Percentiles rank a stretch among this genome's conserved stretches.
These are phyloP conservation scores for Clathrospora elynae DNA, from an alignment of 2,329 filamentous ascomycete genomes.

Conservation along the genomic window DNA sequence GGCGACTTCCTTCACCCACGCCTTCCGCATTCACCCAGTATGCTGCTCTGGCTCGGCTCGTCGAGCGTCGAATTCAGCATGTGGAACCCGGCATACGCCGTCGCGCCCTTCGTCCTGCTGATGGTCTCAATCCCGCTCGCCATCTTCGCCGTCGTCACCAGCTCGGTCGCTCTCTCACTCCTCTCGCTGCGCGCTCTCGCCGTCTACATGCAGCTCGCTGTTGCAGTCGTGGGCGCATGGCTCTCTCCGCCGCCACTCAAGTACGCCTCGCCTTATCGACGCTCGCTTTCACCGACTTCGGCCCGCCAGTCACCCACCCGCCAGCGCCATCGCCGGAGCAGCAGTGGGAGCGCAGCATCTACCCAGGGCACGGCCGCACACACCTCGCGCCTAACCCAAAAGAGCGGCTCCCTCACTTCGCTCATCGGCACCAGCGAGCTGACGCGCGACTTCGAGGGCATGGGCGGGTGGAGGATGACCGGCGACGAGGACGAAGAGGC, in stretches of 20 bases:
- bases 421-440: slow-evolving; percentile 41
- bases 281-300: slow-evolving; percentile 18
- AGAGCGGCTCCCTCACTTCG: slow-evolving; percentile 43
- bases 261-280: slow-evolving; percentile 13
- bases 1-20: slow-evolving; percentile 2
- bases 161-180: slow-evolving; percentile 45
- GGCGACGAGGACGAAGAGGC: slow-evolving; percentile 51
- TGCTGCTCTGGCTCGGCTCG: slow-evolving; percentile 23
- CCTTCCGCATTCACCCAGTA: slow-evolving; percentile 3
- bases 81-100: slow-evolving; percentile 41
- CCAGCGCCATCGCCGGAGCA: slow-evolving; percentile 33
- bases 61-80: slow-evolving; percentile 23
- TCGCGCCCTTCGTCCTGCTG: slow-evolving; percentile 46
- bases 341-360: slow-evolving; percentile 28
- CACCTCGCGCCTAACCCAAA: slow-evolving; percentile 28
- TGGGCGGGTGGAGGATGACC: slow-evolving; percentile 50
- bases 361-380: slow-evolving; percentile 24
- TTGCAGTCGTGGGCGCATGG: slow-evolving; percentile 48
- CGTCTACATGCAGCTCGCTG: slow-evolving; percentile 51
- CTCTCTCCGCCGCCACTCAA: slow-evolving; percentile 36
- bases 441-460: slow-evolving; percentile 51
- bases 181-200: slow-evolving; percentile 49
- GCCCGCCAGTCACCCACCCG: slow-evolving; percentile 31
- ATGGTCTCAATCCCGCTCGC: slow-evolving; percentile 48
- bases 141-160: slow-evolving; percentile 48